These are phyloP conservation scores for Inga oerstediana DNA, from an alignment of 306 rosid genomes.

Conservation along the genomic window DNA sequence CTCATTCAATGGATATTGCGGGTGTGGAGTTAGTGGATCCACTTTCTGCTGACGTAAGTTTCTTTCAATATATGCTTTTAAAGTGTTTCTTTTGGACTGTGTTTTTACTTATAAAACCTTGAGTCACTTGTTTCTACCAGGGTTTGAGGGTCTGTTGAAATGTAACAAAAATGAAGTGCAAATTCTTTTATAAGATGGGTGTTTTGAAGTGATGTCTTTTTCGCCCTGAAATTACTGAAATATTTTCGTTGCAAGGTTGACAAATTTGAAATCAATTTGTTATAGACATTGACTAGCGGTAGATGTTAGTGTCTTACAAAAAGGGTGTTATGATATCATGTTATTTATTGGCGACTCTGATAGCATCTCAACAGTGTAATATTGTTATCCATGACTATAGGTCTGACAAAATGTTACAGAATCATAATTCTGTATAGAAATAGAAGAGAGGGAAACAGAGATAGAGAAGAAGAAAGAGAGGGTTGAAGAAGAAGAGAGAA, in stretches of 20 bases:
- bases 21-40: slow-evolving; percentile 98
- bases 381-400: slow-evolving; percentile 7
- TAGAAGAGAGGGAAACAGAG: too few relatives aligned
- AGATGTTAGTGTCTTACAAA: slow-evolving; percentile 16
- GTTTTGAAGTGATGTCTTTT: slow-evolving; percentile 25
- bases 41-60: slow-evolving; percentile 88
- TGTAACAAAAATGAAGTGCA: slow-evolving; percentile 9
- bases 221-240: not conserved
- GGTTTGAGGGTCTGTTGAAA: slow-evolving; percentile 20
- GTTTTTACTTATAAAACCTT: not conserved
- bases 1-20: slow-evolving; percentile 98
- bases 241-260: slow-evolving; percentile 19
- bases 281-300: slow-evolving; percentile 19
- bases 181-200: slow-evolving; percentile 18
- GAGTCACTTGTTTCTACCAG: not conserved
- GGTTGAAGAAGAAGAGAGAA: too few relatives aligned
- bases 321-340: slow-evolving; percentile 25
- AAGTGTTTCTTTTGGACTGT: slow-evolving; percentile 28
- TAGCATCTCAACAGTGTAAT: slow-evolving; percentile 2
- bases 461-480: too few relatives aligned
- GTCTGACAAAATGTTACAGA: not conserved
- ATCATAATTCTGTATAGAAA: too few relatives aligned
- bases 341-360: not conserved
- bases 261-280: slow-evolving; percentile 24
- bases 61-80: slow-evolving; percentile 10